Conservation (phyloP, 2,329 filamentous ascomycete genomes). For the Hypoxylon sp. region DNA sequence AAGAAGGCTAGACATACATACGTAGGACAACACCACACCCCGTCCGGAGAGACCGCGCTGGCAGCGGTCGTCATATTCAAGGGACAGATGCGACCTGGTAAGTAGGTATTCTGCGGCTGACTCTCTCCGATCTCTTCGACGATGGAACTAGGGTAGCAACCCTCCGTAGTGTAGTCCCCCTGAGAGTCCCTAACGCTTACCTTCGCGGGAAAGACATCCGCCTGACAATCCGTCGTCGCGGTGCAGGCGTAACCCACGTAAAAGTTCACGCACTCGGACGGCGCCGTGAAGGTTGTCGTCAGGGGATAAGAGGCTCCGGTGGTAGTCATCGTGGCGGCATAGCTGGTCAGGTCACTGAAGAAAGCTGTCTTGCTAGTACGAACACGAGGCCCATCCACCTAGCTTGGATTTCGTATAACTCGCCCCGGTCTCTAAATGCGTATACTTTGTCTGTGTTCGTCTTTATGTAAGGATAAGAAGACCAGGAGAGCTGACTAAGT, state of each 20-base stretch:
- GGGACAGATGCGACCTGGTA: constrained; percentile 14
- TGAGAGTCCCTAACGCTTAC: neutral
- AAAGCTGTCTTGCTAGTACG: too few relatives aligned
- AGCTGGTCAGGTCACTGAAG: too few relatives aligned
- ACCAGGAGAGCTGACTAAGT: neutral
- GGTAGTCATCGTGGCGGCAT: neutral
- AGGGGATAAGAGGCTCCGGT: neutral
- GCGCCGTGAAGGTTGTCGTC: constrained; percentile 24
- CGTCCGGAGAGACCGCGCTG: constrained; percentile 15
- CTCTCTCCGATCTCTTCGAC: neutral
- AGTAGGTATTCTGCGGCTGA: constrained; percentile 4
- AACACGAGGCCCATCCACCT: too few relatives aligned
- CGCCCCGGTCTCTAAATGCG: too few relatives aligned
- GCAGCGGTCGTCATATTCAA: constrained; percentile 23
- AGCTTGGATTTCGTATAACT: too few relatives aligned
- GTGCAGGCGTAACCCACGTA: neutral
- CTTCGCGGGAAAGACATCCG: neutral
- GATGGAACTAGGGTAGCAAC: constrained; percentile 6
- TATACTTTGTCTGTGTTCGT: neutral
- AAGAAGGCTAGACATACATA: neutral
- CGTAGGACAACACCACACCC: constrained; percentile 28
- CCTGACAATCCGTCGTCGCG: neutral
- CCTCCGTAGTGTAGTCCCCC: neutral
- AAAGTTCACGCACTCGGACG: neutral
- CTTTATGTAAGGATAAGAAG: neutral